Percentiles rank a stretch among this genome's conserved stretches.
Conservation (phyloP, 345 rosid species). For the Citrus sp. region DNA sequence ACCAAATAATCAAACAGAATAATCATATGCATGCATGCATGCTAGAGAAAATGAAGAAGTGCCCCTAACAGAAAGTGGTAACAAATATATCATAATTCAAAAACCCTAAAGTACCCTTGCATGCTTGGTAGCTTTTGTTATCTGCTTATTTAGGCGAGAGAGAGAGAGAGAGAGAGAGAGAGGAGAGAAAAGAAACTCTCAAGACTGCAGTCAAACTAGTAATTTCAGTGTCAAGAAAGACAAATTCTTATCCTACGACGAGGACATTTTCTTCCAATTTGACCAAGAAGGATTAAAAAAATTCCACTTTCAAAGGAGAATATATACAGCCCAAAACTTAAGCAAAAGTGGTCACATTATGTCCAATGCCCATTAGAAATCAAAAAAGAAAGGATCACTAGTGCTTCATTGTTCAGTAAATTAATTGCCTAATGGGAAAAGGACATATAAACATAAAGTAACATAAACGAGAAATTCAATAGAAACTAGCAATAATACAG, state of each 20-base stretch:
- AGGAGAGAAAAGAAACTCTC: too few relatives aligned
- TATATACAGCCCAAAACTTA: background rate
- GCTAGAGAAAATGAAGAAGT: background rate
- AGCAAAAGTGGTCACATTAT: background rate
- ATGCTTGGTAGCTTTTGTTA: background rate
- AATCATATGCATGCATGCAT: too few relatives aligned
- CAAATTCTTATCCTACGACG: background rate
- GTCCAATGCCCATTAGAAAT: background rate
- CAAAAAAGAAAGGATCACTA: background rate
- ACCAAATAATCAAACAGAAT: background rate
- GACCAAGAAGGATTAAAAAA: background rate
- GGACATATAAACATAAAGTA: background rate
- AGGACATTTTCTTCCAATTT: background rate
- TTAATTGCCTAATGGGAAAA: background rate
- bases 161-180: too few relatives aligned
- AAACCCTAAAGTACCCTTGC: background rate
- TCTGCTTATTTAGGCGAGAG: background rate
- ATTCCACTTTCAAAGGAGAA: background rate
- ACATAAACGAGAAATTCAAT: background rate
- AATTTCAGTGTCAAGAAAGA: background rate
- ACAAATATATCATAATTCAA: background rate
- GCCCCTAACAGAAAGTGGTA: background rate
- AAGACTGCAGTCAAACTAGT: background rate
- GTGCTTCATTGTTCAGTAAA: background rate
- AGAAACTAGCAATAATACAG: background rate